phyloP scores from a whole-genome alignment of 305 asterid species.

The Withania somnifera region DNA sequence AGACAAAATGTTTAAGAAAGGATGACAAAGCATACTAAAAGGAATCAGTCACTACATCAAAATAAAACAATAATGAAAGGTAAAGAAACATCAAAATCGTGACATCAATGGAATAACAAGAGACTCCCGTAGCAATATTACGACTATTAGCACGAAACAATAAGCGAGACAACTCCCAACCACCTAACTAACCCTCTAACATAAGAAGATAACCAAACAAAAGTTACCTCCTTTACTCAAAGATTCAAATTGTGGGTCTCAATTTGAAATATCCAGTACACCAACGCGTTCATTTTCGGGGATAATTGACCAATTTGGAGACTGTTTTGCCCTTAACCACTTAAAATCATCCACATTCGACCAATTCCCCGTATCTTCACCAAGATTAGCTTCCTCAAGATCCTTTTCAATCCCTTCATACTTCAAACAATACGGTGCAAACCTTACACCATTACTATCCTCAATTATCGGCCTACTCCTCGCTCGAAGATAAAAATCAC shows the following conservation, averaged over 20 bases:
- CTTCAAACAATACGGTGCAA: conserved; percentile 65
- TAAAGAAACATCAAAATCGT: too few relatives aligned
- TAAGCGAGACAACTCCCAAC: too few relatives aligned
- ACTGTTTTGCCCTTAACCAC: conserved; percentile 83
- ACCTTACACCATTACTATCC: conserved; percentile 53
- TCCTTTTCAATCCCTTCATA: conserved; percentile 56
- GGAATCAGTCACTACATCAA: too few relatives aligned
- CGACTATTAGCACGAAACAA: too few relatives aligned
- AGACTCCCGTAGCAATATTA: too few relatives aligned
- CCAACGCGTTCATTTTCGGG: conserved; percentile 40
- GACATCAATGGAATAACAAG: too few relatives aligned
- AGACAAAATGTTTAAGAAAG: too few relatives aligned
- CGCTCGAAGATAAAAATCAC: conserved; percentile 68
- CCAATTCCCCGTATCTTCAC: conserved; percentile 83
- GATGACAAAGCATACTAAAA: too few relatives aligned
- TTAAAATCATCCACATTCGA: conserved; percentile 78
- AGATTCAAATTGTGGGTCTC: not conserved
- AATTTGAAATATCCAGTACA: conserved; percentile 27
- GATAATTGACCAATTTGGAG: conserved; percentile 77
- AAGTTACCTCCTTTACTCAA: not conserved
- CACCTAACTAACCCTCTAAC: too few relatives aligned
- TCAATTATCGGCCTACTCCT: conserved; percentile 93
- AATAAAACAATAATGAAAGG: too few relatives aligned
- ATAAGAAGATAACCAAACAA: too few relatives aligned
- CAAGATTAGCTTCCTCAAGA: conserved; percentile 56